phyloP scores from a whole-genome alignment of 1,284 basidiomycete species.

The Vanrija pseudolonga region DNA sequence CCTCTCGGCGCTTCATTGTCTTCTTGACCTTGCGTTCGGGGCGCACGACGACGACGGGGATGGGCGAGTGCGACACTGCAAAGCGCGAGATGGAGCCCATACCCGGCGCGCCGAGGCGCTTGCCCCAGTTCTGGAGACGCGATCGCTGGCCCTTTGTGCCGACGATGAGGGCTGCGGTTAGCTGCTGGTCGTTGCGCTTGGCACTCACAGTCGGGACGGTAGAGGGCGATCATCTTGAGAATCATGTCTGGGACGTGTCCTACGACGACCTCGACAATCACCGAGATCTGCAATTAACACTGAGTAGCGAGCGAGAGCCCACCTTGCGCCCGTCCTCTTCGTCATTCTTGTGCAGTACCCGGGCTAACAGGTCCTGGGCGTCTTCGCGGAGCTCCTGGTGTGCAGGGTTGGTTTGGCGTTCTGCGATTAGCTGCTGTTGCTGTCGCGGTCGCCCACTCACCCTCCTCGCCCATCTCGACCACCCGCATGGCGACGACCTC shows the following conservation, averaged over 20 bases:
- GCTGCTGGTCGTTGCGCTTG: neutral
- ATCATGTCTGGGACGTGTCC: conserved; percentile 85
- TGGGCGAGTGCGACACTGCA: conserved; percentile 81
- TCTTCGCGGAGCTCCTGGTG: conserved; percentile 83
- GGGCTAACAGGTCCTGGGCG: conserved; percentile 75
- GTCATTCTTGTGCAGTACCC: conserved; percentile 74
- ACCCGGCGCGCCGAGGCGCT: conserved; percentile 56
- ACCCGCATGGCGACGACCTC: conserved; percentile 90
- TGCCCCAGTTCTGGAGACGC: conserved; percentile 59
- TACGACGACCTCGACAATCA: conserved; percentile 91
- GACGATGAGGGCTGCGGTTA: conserved; percentile 65
- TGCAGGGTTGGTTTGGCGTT: conserved; percentile 55
- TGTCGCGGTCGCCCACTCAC: conserved; percentile 55
- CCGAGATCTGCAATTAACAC: conserved; percentile 61
- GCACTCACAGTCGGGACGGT: conserved; percentile 74
- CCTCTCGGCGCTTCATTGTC: conserved; percentile 71
- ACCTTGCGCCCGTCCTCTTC: conserved; percentile 77
- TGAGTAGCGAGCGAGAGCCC: conserved; percentile 11
- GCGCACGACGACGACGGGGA: conserved; percentile 84
- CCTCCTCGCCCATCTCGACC: conserved; percentile 73
- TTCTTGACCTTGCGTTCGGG: conserved; percentile 84
- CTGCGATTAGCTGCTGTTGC: too few relatives aligned
- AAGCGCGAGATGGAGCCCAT: conserved; percentile 59
- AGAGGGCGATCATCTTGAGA: conserved; percentile 87
- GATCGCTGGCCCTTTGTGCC: conserved; percentile 75